phyloP scores from a whole-genome alignment of 164 flowering plant species.

The Berberis vulgaris region DNA sequence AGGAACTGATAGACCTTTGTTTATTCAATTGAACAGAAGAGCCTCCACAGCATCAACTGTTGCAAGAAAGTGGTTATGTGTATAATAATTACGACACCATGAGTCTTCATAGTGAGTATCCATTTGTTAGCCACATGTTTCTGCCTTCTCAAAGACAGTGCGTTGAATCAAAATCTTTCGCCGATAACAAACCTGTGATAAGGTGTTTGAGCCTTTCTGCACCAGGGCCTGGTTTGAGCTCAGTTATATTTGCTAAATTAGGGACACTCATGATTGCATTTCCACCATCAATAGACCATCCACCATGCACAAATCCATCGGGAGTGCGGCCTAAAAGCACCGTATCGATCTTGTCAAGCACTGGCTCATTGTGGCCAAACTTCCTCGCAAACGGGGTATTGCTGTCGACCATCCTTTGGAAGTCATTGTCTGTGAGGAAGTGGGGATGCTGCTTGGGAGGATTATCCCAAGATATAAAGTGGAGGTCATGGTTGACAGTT shows the following conservation, averaged over 20 bases:
- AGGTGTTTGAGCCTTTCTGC: neutral
- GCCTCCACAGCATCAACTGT: neutral
- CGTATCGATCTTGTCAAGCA: neutral
- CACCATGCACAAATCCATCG: neutral
- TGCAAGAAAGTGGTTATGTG: neutral
- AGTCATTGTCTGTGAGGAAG: neutral
- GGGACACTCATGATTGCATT: neutral
- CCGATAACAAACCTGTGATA: neutral
- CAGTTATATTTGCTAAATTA: neutral
- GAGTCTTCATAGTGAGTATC: neutral
- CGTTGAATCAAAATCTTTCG: neutral
- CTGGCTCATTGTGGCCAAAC: neutral
- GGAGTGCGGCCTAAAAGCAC: neutral
- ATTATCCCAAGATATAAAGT: conserved; percentile 1
- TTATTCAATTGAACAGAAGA: neutral
- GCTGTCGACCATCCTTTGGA: neutral
- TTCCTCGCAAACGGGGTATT: conserved; percentile 1
- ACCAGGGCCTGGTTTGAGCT: conserved; percentile 1
- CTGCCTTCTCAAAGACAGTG: neutral
- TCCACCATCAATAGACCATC: neutral
- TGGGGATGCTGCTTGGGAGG: conserved; percentile 4
- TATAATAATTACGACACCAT: too few species aligned
- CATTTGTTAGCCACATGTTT: neutral
- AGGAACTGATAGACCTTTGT: too few species aligned
- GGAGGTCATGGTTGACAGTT: neutral